phyloP scores from a whole-genome alignment of 1,284 basidiomycete species.

The Ceratobasidium sp. region DNA sequence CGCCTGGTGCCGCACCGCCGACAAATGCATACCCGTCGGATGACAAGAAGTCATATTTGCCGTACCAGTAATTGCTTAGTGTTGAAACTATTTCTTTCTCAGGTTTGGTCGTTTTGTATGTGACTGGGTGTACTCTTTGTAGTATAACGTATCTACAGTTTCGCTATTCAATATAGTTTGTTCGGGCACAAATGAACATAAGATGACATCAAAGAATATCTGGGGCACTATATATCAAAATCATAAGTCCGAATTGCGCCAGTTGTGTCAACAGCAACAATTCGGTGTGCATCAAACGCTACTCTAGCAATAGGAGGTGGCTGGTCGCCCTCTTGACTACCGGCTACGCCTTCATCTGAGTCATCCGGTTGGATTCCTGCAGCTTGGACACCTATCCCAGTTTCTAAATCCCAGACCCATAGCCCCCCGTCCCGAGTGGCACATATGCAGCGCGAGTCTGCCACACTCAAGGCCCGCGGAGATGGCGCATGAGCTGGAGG shows the following conservation, averaged over 20 bases:
- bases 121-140: too few species aligned
- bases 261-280: conserved; percentile 27
- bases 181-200: too few species aligned
- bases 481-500: conserved; percentile 71
- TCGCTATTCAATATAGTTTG: too few species aligned
- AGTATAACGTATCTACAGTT: too few species aligned
- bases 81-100: background rate
- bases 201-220: too few species aligned
- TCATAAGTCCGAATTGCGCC: conserved; percentile 11
- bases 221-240: conserved; percentile 16
- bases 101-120: background rate
- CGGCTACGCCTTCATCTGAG: background rate
- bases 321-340: background rate
- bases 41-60: background rate
- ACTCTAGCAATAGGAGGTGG: conserved; percentile 9
- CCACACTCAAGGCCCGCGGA: conserved; percentile 64
- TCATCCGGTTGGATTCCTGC: conserved; percentile 8
- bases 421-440: conserved; percentile 71
- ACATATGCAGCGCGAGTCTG: conserved; percentile 80
- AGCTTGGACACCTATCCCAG: conserved; percentile 50
- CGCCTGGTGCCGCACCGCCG: background rate
- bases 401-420: conserved; percentile 85
- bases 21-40: background rate
- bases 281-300: conserved; percentile 32
- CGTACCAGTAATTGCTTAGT: background rate